Base-by-base conservation (phyloP, 2,329 filamentous ascomycete species). In the Colletotrichum aenigma region DNA sequence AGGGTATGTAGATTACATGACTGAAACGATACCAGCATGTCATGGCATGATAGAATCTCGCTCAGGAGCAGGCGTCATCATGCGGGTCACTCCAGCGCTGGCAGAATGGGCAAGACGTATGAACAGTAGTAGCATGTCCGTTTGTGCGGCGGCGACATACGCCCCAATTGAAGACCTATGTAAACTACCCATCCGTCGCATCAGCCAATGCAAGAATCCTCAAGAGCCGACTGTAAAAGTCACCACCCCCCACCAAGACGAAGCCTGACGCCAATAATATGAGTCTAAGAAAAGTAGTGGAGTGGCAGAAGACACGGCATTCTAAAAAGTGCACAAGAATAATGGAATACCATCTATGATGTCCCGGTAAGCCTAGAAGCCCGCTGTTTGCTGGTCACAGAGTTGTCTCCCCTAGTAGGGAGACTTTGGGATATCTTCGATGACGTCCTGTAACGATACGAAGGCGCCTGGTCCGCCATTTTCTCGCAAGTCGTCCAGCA, bases 391-490 rank as follows among this genome's bases (percentile, higher is more conserved):
- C 55, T 48, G 34, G 55, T 61, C 24, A 34, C 10, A 21, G 26
- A 52, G 38, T 36, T 30, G 7, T 43, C 32, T 28, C 16, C 70
- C 61, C 52, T 71, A 76, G 7, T 71, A 75, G 56, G 74, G 71
- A 5, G 81, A 81, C 73, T 83, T 85, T 18, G 87, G 85, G 72
- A 91, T 87, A 58, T 85, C 84, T 65, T 88, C 85, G 67, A 91
- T 81, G 71, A 91, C 81, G 56, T 87, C 86, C 77, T 89, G 85
- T 26, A 92, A 82, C 18, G 89, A 96, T 79, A 98, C 90, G 83
- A 98, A 96, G 34, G 95, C 93, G 48, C 94, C 96, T 13, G 94
- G 90, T 36, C 95, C 94, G 73, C 96, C 96, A 55, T 95, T 93
- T 80, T 94, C 91, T 62, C 94, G 91, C 16, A 98, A 88, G 71